Evolutionary conservation across 257 asterid genomes (phyloP).

Genomic region (Fraxinus pennsylvanica): DNA sequence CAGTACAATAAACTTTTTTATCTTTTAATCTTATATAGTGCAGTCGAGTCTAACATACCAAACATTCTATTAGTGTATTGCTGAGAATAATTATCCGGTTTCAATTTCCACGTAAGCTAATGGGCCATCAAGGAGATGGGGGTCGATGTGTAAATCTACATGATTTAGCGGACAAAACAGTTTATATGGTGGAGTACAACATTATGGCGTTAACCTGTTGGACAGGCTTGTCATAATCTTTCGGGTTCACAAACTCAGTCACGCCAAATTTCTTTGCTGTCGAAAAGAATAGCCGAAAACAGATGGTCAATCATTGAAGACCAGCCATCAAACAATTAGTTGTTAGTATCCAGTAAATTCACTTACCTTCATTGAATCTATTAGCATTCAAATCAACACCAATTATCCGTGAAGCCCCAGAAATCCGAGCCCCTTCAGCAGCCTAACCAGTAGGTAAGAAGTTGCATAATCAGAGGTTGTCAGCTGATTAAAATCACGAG

Average conservation of each 20-base stretch:
- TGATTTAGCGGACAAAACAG: not conserved
- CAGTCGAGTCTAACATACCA: not conserved
- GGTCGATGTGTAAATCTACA: not conserved
- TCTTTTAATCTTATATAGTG: no score
- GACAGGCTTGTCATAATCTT: slow-evolving; percentile 40
- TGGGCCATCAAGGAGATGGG: not conserved
- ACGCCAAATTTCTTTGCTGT: slow-evolving; percentile 49
- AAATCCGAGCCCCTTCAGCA: slow-evolving; percentile 73
- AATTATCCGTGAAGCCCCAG: slow-evolving; percentile 72
- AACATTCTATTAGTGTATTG: not conserved
- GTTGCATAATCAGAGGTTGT: not conserved
- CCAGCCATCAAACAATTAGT: not conserved
- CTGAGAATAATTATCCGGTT: no score
- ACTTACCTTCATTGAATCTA: slow-evolving; percentile 40
- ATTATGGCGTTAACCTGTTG: slow-evolving; percentile 32
- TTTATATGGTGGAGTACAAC: not conserved
- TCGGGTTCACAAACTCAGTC: slow-evolving; percentile 47
- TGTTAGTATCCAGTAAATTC: not conserved
- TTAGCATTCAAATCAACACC: slow-evolving; percentile 51
- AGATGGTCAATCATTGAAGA: not conserved
- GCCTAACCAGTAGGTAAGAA: slow-evolving; percentile 42
- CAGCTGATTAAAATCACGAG: not conserved
- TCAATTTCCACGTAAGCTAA: not conserved
- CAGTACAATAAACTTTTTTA: no score
- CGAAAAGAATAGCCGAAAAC: not conserved